Evolutionary conservation across 2,329 filamentous ascomycete genomes (phyloP), one percentile per base, ranked within the genome.

Genomic region (Sclerotinia borealis): DNA sequence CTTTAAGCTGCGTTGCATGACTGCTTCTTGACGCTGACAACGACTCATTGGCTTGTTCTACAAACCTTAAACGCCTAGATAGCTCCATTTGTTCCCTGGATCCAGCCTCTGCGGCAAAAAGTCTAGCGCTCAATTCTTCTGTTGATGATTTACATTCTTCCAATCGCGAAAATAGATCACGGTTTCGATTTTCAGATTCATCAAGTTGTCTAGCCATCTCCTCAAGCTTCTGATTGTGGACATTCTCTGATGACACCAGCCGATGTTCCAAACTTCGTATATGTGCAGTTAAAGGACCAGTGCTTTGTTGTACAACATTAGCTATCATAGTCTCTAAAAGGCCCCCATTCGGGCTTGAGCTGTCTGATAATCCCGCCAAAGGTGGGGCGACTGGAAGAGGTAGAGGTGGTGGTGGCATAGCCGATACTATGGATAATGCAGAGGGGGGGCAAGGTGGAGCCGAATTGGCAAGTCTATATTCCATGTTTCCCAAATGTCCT

Each of bases 241-340:
- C 19, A 45, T 37, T 43, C 15, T 62, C 59, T 2, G 50, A 62
- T 11, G n/a, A 22, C 19, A 47, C 2, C 4, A 62, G n/a, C n/a
- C 50, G 59, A 11, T 1, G 34, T 15, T 62, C 37, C 13, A 62
- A 15, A 34, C 29, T 29, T 11, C 31, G 15, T 17, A 62, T 37
- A 43, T 62, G 59, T 22, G 29, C 41, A 47, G 29, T 27, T 25
- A 62, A 39, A 6, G 31, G 36, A 2, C 43, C 59, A 1, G 22
- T 45, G 3, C 29, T 62, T 31, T 47, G 39, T 7, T 47, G 39
- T 39, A 62, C 29, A n/a, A 31, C 59, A 29, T 48, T 56, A 43
- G 50, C 50, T 19, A 62, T 56, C 37, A 62, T 56, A 8, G 19
- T 39, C 22, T 62, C 59, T 27, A 62, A 11, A 25, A 62, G 43